phyloP scores from a whole-genome alignment of 2,329 filamentous ascomycete species.

The Epichloe scottii region DNA sequence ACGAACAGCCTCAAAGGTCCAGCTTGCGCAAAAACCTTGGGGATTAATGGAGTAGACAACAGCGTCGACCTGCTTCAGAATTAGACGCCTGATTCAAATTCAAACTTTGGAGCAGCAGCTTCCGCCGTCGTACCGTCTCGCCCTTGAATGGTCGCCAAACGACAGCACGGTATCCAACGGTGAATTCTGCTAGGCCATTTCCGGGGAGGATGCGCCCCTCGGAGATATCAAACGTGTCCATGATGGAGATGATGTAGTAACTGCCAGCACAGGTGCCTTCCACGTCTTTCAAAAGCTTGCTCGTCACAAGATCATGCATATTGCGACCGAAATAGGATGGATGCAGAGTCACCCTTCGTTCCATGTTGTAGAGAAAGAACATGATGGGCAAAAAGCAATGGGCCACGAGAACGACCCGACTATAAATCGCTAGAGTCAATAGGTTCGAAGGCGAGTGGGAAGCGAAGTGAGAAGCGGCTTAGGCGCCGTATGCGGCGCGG shows the following conservation, averaged over 20 bases:
- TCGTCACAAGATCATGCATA: slow-evolving; percentile 82
- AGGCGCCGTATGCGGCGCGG: not conserved
- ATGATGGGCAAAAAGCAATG: slow-evolving; percentile 36
- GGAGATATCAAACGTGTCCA: slow-evolving; percentile 91
- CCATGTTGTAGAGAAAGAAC: slow-evolving; percentile 98
- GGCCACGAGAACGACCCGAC: not conserved
- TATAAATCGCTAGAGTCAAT: not conserved
- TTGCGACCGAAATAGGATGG: slow-evolving; percentile 94
- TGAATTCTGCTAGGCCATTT: slow-evolving; percentile 86
- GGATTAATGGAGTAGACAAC: slow-evolving; percentile 85
- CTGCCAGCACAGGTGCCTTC: slow-evolving; percentile 91
- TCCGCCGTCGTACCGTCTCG: slow-evolving; percentile 62
- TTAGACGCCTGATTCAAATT: slow-evolving; percentile 16
- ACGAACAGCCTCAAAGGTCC: slow-evolving; percentile 71
- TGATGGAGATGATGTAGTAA: slow-evolving; percentile 96
- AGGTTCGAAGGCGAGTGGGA: too few relatives aligned
- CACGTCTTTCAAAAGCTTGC: slow-evolving; percentile 81
- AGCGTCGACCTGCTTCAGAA: slow-evolving; percentile 64
- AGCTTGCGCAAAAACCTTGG: slow-evolving; percentile 77
- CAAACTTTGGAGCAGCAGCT: slow-evolving; percentile 6
- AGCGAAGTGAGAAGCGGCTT: not conserved
- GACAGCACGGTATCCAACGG: slow-evolving; percentile 86
- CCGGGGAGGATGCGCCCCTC: slow-evolving; percentile 87
- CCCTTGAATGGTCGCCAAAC: slow-evolving; percentile 97
- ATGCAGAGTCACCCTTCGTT: slow-evolving; percentile 87